A percentile compares a stretch with the other conserved stretches of the same genome.
These are phyloP conservation scores for Naematelia aurantialba DNA, from an alignment of 768 basidiomycete genomes.

Conservation along the genomic window DNA sequence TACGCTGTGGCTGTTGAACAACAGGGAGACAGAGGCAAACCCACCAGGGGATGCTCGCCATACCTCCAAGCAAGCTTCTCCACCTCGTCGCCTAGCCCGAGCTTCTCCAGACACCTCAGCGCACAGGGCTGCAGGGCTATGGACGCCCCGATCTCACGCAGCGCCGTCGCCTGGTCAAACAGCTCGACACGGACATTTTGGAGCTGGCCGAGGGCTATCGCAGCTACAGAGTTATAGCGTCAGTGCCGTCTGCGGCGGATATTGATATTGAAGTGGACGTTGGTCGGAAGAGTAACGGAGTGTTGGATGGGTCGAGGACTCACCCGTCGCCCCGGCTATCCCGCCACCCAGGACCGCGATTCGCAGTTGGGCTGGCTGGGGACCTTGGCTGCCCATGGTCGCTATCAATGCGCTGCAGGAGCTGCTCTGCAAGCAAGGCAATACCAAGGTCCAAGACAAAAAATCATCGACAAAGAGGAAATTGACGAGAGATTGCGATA, in stretches of 20 bases:
- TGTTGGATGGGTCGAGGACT: too few relatives aligned
- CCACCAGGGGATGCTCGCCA: not conserved
- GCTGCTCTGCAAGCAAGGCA: too few relatives aligned
- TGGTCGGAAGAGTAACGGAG: too few relatives aligned
- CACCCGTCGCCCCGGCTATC: not conserved
- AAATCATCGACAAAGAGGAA: too few relatives aligned
- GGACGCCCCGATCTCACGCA: not conserved
- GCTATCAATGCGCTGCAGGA: too few relatives aligned
- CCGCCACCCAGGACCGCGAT: not conserved
- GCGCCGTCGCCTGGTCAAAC: not conserved
- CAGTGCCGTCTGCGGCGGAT: too few relatives aligned
- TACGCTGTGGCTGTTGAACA: not conserved
- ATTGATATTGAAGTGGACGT: too few relatives aligned
- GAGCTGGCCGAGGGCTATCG: not conserved
- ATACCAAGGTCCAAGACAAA: too few relatives aligned
- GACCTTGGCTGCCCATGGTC: not conserved
- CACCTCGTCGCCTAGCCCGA: not conserved
- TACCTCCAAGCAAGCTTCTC: not conserved
- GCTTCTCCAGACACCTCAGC: not conserved
- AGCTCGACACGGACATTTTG: not conserved
- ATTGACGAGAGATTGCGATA: too few relatives aligned
- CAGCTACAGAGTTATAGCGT: too few relatives aligned
- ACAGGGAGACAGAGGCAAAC: not conserved
- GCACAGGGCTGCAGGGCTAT: not conserved
- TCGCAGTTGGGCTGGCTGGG: not conserved